phyloP scores from a whole-genome alignment of 768 basidiomycete genomes.

The Lactarius vividus region DNA sequence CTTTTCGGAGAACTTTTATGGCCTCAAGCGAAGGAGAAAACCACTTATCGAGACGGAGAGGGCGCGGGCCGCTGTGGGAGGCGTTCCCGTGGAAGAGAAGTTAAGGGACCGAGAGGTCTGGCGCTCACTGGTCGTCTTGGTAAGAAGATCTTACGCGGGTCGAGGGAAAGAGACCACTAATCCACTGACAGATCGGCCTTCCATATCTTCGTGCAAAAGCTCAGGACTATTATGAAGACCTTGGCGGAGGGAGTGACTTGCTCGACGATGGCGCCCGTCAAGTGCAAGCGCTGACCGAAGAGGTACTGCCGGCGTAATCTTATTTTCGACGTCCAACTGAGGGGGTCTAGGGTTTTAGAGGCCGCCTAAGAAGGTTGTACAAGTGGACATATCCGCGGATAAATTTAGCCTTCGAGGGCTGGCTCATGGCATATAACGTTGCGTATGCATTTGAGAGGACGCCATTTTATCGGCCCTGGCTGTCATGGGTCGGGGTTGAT shows the following conservation, averaged over 20 bases:
- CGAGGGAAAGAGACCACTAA: neutral
- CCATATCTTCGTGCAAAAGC: constrained; percentile 89
- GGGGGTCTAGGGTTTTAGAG: constrained; percentile 46
- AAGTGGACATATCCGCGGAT: constrained; percentile 79
- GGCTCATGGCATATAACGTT: constrained; percentile 80
- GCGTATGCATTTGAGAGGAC: constrained; percentile 88
- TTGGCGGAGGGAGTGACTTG: constrained; percentile 82
- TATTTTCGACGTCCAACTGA: constrained; percentile 10
- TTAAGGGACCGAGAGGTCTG: constrained; percentile 66
- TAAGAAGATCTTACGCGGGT: constrained; percentile 38
- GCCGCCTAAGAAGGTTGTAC: constrained; percentile 58
- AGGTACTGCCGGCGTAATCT: constrained; percentile 39
- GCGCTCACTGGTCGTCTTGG: constrained; percentile 78
- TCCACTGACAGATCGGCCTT: constrained; percentile 61
- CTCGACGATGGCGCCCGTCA: constrained; percentile 49
- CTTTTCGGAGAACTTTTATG: constrained; percentile 96
- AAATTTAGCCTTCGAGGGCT: constrained; percentile 75
- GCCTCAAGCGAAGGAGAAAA: constrained; percentile 73
- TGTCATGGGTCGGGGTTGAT: constrained; percentile 80
- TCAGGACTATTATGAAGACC: constrained; percentile 84
- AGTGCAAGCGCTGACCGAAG: constrained; percentile 47
- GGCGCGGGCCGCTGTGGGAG: constrained; percentile 63
- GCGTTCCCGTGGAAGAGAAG: constrained; percentile 60
- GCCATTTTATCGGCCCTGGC: constrained; percentile 88
- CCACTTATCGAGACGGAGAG: constrained; percentile 71